phyloP scores from a whole-genome alignment of 2,329 filamentous ascomycete genomes.

The Claviceps sp. region DNA sequence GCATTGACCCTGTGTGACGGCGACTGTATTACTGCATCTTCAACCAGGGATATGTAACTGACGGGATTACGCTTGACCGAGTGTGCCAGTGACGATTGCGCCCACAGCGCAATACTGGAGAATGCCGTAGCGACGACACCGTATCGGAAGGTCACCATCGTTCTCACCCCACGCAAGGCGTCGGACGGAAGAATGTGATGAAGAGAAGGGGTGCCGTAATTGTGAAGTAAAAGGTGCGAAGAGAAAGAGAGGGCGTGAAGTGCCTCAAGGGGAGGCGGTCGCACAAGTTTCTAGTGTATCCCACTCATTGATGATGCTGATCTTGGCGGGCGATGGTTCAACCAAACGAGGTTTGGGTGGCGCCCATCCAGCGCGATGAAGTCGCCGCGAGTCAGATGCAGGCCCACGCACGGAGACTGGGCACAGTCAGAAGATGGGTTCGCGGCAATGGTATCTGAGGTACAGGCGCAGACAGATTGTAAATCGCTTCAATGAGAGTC shows the following conservation, averaged over 20 bases:
- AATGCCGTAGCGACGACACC: conserved; percentile 10
- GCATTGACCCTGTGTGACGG: conserved; percentile 68
- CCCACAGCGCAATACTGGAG: conserved; percentile 12
- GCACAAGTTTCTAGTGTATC: neutral
- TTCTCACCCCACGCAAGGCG: neutral
- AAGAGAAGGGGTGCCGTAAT: neutral
- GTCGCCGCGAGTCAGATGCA: too few species aligned
- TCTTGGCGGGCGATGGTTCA: neutral
- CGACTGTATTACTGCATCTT: conserved; percentile 65
- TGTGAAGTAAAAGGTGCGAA: neutral
- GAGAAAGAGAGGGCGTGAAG: conserved; percentile 1
- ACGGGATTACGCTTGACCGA: conserved; percentile 67
- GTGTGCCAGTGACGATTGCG: conserved; percentile 32
- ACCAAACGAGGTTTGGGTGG: neutral
- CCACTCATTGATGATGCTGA: conserved; percentile 1
- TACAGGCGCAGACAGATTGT: too few species aligned
- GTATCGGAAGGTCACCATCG: conserved; percentile 15
- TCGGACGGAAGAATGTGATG: too few species aligned
- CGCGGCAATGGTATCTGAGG: too few species aligned
- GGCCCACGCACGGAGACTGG: too few species aligned
- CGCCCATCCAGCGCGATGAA: too few species aligned
- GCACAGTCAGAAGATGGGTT: too few species aligned
- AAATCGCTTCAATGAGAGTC: too few species aligned
- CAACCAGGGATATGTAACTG: conserved; percentile 56
- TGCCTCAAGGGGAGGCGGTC: neutral